A percentile compares a stretch with the other conserved stretches of the same genome.
phyloP scores from a whole-genome alignment of 164 flowering plant species.

The Sedum album region DNA sequence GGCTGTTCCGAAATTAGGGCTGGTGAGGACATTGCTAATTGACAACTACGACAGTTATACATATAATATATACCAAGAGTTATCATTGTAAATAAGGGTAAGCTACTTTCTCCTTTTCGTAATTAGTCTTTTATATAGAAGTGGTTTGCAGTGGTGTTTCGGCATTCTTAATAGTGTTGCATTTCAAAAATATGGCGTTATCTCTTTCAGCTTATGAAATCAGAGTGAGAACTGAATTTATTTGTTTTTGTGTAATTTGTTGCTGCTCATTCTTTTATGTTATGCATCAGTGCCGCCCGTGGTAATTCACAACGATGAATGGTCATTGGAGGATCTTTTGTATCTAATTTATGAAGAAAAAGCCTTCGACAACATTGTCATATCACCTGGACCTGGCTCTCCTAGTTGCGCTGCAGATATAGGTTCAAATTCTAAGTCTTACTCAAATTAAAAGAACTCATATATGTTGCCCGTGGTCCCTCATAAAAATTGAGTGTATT shows the following conservation, averaged over 20 bases:
- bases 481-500: no score
- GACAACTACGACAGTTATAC: slow-evolving; percentile 98
- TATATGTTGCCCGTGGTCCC: background rate
- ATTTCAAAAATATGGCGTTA: background rate
- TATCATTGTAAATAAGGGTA: slow-evolving; percentile 83
- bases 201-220: no score
- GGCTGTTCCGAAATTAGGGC: slow-evolving; percentile 30
- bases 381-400: slow-evolving; percentile 99
- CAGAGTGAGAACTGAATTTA: background rate
- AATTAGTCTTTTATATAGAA: background rate
- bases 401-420: slow-evolving; percentile 78
- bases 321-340: slow-evolving; percentile 68
- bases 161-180: background rate
- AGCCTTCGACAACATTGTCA: slow-evolving; percentile 91
- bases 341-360: slow-evolving; percentile 63
- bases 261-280: background rate
- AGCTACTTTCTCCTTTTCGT: slow-evolving; percentile 16
- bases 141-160: background rate
- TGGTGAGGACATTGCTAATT: slow-evolving; percentile 82
- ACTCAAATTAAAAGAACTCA: no score
- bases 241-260: background rate
- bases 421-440: slow-evolving; percentile 34
- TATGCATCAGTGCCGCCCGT: slow-evolving; percentile 71
- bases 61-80: slow-evolving; percentile 83
- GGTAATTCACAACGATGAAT: slow-evolving; percentile 82